Percentiles rank a stretch among this genome's conserved stretches.
Conservation (phyloP, 2,329 filamentous ascomycete genomes). For the Alternaria infectoria region DNA sequence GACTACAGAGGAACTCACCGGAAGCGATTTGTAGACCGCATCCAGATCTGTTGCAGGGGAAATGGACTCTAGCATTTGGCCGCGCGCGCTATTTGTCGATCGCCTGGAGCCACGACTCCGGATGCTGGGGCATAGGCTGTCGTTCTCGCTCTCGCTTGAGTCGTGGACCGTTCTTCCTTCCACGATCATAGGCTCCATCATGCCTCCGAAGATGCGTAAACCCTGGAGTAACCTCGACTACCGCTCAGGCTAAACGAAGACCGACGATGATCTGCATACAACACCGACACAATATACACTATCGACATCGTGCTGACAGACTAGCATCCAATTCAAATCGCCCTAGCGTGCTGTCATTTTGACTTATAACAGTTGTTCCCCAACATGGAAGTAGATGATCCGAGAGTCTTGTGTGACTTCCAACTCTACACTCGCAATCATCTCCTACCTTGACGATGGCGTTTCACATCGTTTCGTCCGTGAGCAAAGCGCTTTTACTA, state of each 20-base stretch:
- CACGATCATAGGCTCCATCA: neutral
- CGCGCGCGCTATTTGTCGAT: neutral
- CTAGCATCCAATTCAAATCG: neutral
- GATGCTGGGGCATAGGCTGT: neutral
- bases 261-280: neutral
- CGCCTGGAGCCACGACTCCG: neutral
- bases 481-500: neutral
- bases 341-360: neutral
- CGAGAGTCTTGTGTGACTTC: neutral
- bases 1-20: neutral
- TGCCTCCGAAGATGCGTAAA: neutral
- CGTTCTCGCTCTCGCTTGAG: neutral
- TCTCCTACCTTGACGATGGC: neutral
- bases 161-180: neutral
- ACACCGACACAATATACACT: neutral
- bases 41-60: neutral
- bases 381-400: neutral
- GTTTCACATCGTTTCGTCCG: neutral
- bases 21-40: neutral
- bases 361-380: neutral
- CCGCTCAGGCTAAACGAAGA: neutral
- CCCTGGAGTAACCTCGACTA: neutral
- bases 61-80: neutral
- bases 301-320: neutral
- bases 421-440: neutral